Evolutionary conservation across 2,329 filamentous ascomycete species (phyloP), one percentile per base, ranked within the genome.

Genomic region (Botryosphaeria dothidea): DNA sequence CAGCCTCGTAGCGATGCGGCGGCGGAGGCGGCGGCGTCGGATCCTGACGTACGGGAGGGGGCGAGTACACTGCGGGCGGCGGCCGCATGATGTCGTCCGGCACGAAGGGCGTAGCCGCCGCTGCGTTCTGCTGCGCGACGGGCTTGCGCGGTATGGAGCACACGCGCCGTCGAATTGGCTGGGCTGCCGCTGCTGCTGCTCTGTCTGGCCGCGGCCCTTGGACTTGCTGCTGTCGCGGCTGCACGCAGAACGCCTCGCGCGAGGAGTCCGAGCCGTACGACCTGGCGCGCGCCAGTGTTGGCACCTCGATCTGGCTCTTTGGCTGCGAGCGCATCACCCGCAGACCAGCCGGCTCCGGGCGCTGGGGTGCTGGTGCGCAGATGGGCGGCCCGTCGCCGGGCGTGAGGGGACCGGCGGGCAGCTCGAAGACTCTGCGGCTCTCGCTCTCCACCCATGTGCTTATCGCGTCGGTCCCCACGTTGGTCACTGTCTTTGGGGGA

Each of bases 401-500:
- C 15, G 58, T 49, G n/a, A 51, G 58, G 9, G 46, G 58, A 15
- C 31, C 51, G 15, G 51, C 62, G 7, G 62, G 51, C 51, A 64
- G 45, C 43, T 64, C 62, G 23, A 27, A 64, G 13, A 58, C 51
- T 19, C 31, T 27, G 31, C 62, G 51, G 17, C 31, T 64, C 21
- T 48, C 51, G 3, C 29, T 41, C 5, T 43, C 27, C 2, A 58
- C 52, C 62, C 62, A 64, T 4, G 51, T 58, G 2, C 51, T 29
- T 9, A 64, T 49, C 5, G 62, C 43, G 7, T 64, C 62, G 13
- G 62, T 57, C 2, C 62, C 62, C 6, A 6, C 43, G 9, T 17
- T 64, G n/a, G 62, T 64, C 3, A 38, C 52, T 5, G 62, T 64
- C 31, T 57, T 49, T 21, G 43, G 23, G 17, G 62, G 62, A 17